Conservation (phyloP, 208 protist species). For the Acanthamoeba castellanii region DNA sequence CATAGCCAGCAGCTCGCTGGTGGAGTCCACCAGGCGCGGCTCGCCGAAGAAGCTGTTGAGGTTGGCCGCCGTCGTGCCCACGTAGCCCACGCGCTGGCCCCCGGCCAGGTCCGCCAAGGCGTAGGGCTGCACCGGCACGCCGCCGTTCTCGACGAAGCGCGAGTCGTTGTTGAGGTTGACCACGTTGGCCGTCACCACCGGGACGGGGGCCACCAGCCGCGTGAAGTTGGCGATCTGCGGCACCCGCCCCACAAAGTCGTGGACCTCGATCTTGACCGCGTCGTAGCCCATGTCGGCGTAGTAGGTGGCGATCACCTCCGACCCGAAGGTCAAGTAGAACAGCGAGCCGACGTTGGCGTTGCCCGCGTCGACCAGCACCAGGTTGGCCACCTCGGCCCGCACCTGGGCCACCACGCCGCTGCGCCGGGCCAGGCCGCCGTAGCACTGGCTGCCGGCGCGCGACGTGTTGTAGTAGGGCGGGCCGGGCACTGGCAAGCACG, state of each 20-base stretch:
- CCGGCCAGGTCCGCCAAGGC: neutral
- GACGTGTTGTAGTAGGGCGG: neutral
- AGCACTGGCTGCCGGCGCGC: neutral
- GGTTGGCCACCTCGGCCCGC: neutral
- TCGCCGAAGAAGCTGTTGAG: neutral
- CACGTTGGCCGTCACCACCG: slow-evolving; percentile 5
- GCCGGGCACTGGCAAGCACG: neutral
- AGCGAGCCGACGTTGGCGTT: neutral
- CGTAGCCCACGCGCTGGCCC: neutral
- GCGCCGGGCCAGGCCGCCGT: neutral
- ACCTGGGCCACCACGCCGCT: neutral
- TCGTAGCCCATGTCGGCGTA: slow-evolving; percentile 30
- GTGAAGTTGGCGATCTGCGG: neutral
- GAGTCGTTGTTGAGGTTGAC: slow-evolving; percentile 47
- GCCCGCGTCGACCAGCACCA: slow-evolving; percentile 37
- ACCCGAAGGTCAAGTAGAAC: neutral
- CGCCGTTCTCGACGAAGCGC: neutral
- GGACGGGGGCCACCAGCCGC: neutral
- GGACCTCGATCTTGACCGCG: slow-evolving; percentile 27
- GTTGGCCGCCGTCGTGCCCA: neutral
- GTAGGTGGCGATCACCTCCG: slow-evolving; percentile 36
- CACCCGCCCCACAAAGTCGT: neutral
- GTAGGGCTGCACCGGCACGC: neutral
- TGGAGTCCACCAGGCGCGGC: neutral
- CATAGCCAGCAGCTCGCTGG: neutral